Evolutionary conservation across 2,329 filamentous ascomycete species (phyloP), one percentile per base, ranked within the genome.

Genomic region (Aspergillus sp.): DNA sequence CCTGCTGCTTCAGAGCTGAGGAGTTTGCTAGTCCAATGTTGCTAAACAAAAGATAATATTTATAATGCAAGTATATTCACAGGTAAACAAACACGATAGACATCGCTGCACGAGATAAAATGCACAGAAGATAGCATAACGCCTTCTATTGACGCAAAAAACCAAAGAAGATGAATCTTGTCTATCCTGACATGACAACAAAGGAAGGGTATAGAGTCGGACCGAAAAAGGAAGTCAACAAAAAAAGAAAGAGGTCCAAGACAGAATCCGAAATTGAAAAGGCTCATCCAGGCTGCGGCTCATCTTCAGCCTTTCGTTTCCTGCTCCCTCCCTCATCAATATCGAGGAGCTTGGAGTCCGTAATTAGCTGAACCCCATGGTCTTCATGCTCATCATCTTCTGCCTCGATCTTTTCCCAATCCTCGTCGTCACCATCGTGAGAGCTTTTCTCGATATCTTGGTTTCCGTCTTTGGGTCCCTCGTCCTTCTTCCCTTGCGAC

Each of bases 351-450:
- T 52, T 61, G 26, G 65, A 69, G 4, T 64, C 67, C 8, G 56
- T 52, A 33, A 70, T 51, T 27, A 55, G 52, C 40, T 61, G 59
- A 7, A 65, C 54, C 2, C 60, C 63, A 43, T 63, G 58, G 27
- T 64, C 58, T 29, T 60, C 64, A 4, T 55, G 47, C 29, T 63
- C 61, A 9, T 63, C 57, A 42, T 70, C 66, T 34, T 66, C 60
- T 1, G 54, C 59, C 47, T 70, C 66, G 9, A 71, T 59, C 49
- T 68, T 70, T 46, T 70, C 67, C 68, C 68, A 70, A 30, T 67
- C 68, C n/a, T 68, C 67, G 42, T 71, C 67, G 0, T 62, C 60
- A 9, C 60, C 67, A 0, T 62, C 60, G 8, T 61, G 55, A 9
- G 4, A 4, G 28, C 33, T 12, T 4, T 59, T 52, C 42, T 47